Evolutionary conservation across 139 green algal species (phyloP).

Genomic region (Astrephomene gubernaculifera): DNA sequence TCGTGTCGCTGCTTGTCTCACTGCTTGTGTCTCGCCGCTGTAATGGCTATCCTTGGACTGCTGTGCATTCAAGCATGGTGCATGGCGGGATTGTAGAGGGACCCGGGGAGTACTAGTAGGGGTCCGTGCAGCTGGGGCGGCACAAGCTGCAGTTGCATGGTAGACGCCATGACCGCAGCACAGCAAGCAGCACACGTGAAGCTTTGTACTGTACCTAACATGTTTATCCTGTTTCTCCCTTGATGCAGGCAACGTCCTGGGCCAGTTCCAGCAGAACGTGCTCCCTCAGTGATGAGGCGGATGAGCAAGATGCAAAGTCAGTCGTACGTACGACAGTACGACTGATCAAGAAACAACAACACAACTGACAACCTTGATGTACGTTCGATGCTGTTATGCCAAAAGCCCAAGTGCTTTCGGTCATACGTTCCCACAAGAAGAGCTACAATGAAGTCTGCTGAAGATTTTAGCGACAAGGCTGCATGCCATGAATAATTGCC

Average conservation of each 20-base stretch:
- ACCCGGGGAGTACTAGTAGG: not conserved
- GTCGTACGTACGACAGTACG: too few species aligned
- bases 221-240: not conserved
- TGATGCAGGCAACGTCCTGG: slow-evolving; percentile 13
- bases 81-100: not conserved
- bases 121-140: not conserved
- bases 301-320: too few species aligned
- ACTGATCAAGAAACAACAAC: too few species aligned
- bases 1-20: not conserved
- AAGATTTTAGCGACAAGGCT: too few species aligned
- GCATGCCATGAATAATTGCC: too few species aligned
- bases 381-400: too few species aligned
- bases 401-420: too few species aligned
- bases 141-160: not conserved
- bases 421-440: too few species aligned
- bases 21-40: not conserved
- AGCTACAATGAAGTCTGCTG: too few species aligned
- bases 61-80: not conserved
- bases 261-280: slow-evolving; percentile 28
- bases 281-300: not conserved
- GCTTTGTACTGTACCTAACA: not conserved
- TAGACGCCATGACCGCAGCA: not conserved
- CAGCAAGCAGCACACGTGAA: not conserved
- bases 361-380: too few species aligned
- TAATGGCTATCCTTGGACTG: not conserved